Conservation (phyloP, 768 basidiomycete species). For the Amanita subjunquillea region DNA sequence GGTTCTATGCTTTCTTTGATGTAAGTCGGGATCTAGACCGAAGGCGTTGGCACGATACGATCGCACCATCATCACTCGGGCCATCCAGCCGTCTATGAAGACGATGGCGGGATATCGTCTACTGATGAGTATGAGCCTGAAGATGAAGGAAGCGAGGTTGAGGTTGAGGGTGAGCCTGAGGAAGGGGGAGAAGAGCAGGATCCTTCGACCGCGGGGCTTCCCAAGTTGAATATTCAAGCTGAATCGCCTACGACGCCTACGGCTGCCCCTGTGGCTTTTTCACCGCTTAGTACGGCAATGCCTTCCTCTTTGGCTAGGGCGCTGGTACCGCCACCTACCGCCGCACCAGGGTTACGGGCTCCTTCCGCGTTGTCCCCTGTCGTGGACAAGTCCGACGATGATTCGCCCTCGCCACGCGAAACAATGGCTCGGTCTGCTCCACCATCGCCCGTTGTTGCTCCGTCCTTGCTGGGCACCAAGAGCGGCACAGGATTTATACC, state of each 20-base stretch:
- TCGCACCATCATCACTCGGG: slow-evolving; percentile 29
- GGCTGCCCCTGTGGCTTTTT: background rate
- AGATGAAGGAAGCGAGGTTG: slow-evolving; percentile 1
- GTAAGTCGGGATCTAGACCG: slow-evolving; percentile 40
- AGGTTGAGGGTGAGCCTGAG: slow-evolving; percentile 21
- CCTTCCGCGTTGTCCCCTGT: background rate
- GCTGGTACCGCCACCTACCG: background rate
- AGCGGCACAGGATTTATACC: slow-evolving; percentile 8
- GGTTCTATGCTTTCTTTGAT: background rate
- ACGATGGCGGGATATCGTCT: slow-evolving; percentile 67
- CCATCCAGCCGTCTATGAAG: slow-evolving; percentile 45
- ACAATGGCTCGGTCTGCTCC: too few species aligned
- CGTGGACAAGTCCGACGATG: background rate
- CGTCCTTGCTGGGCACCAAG: background rate
- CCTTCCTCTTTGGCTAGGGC: background rate
- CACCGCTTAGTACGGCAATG: background rate
- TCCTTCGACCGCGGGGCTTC: background rate
- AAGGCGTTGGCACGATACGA: slow-evolving; percentile 78
- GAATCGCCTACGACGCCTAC: slow-evolving; percentile 6
- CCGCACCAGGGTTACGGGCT: background rate
- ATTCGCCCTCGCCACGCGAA: too few species aligned
- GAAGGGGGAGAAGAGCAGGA: slow-evolving; percentile 14
- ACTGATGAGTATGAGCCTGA: background rate
- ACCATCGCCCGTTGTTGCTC: too few species aligned
- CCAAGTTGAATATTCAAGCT: background rate